Percentiles rank a stretch among this genome's conserved stretches.
Evolutionary conservation across 495 filamentous ascomycete genomes (phyloP).

Genomic region (Xylaria flabelliformis): DNA sequence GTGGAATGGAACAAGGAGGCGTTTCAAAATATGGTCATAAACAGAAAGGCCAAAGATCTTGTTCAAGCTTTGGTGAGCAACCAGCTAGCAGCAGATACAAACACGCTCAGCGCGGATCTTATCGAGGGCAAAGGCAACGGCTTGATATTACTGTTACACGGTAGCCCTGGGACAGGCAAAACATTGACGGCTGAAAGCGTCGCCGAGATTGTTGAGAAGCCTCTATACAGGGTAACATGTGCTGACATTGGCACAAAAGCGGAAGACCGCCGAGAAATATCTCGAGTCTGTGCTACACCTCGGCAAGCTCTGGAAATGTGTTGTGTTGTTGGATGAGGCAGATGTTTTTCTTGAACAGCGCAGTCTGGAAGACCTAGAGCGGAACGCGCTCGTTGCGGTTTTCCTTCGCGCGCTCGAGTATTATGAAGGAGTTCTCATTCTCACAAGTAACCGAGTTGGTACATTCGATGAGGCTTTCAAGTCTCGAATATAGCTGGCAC

Average conservation of each 20-base stretch:
- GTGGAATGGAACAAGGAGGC: neutral
- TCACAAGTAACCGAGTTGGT: conserved; percentile 43
- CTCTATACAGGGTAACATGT: neutral
- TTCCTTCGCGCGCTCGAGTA: conserved; percentile 39
- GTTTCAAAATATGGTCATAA: neutral
- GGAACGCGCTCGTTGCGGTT: neutral
- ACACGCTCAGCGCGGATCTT: neutral
- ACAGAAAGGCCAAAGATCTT: neutral
- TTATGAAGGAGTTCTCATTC: conserved; percentile 47
- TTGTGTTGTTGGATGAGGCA: conserved; percentile 31
- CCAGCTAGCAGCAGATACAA: neutral
- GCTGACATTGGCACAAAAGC: conserved; percentile 41
- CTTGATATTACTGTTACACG: neutral
- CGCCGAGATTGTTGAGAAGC: neutral
- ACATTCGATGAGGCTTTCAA: conserved; percentile 55
- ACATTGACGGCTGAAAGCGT: neutral
- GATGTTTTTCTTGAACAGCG: conserved; percentile 46
- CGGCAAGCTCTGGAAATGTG: conserved; percentile 47
- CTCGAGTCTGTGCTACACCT: conserved; percentile 53
- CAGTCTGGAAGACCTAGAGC: neutral
- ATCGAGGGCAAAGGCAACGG: conserved; percentile 1
- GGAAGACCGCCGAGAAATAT: conserved; percentile 45
- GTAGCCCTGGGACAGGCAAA: neutral
- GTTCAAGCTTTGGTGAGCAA: neutral
- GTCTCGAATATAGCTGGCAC: conserved; percentile 52